phyloP scores from a whole-genome alignment of 2,329 filamentous ascomycete species.

The Talaromyces sp. region DNA sequence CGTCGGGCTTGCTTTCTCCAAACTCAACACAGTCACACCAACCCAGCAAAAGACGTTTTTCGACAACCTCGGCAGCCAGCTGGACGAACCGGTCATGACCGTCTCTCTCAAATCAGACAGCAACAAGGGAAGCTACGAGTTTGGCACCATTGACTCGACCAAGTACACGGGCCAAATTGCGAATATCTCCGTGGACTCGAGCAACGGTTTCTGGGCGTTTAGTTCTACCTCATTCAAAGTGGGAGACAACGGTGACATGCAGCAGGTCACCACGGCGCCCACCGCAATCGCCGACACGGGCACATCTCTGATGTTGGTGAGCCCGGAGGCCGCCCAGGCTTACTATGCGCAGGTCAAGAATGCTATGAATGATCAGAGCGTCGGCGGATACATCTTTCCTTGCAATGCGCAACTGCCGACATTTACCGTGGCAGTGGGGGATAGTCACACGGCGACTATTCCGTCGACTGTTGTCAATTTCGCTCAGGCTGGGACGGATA shows the following conservation, averaged over 20 bases:
- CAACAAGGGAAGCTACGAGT: conserved; percentile 62
- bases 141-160: conserved; percentile 60
- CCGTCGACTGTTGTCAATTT: conserved; percentile 54
- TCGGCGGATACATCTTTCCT: conserved; percentile 52
- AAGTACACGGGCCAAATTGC: conserved; percentile 59
- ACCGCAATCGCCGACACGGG: conserved; percentile 62
- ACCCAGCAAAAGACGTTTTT: conserved; percentile 65
- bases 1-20: conserved; percentile 61
- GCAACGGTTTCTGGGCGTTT: conserved; percentile 65
- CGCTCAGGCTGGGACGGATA: conserved; percentile 43
- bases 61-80: conserved; percentile 57
- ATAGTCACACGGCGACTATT: conserved; percentile 46
- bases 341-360: conserved; percentile 56
- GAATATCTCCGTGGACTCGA: conserved; percentile 57
- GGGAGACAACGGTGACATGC: conserved; percentile 32
- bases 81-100: conserved; percentile 64
- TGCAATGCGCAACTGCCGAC: conserved; percentile 50
- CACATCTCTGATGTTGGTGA: conserved; percentile 60
- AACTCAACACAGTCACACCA: conserved; percentile 60
- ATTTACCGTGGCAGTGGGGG: conserved; percentile 50
- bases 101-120: conserved; percentile 56
- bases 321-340: conserved; percentile 47
- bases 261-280: conserved; percentile 24
- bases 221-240: conserved; percentile 52
- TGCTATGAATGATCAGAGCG: conserved; percentile 38